A percentile compares a stretch with the other conserved stretches of the same genome.
These are phyloP conservation scores for Esteya vermicola DNA, from an alignment of 2,329 filamentous ascomycete species.

Conservation along the genomic window DNA sequence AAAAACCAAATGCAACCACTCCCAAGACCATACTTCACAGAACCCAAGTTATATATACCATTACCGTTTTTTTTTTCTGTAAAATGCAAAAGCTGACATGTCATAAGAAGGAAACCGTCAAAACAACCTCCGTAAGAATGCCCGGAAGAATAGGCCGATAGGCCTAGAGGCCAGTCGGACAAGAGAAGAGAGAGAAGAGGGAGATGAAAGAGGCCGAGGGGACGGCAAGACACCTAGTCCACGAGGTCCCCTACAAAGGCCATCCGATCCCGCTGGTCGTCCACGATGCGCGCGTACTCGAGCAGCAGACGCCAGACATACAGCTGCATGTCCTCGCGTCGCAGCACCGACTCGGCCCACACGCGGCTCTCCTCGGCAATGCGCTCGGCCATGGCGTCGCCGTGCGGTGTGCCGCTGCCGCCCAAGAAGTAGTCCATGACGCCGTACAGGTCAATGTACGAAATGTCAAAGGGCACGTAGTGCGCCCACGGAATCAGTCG, in stretches of 20 bases:
- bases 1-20: too few relatives aligned
- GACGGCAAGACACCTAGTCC: too few relatives aligned
- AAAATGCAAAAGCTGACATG: too few relatives aligned
- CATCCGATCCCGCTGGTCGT: slow-evolving; percentile 27
- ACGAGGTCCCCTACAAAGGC: slow-evolving; percentile 28
- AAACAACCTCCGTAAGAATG: too few relatives aligned
- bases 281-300: slow-evolving; percentile 38
- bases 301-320: slow-evolving; percentile 48
- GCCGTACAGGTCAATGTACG: slow-evolving; percentile 49
- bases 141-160: too few relatives aligned
- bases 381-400: slow-evolving; percentile 36
- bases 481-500: slow-evolving; percentile 56
- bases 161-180: too few relatives aligned
- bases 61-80: too few relatives aligned
- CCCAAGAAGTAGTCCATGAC: slow-evolving; percentile 52
- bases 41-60: too few relatives aligned
- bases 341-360: slow-evolving; percentile 47
- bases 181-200: too few relatives aligned
- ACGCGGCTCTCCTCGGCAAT: slow-evolving; percentile 46
- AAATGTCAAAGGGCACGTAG: slow-evolving; percentile 57
- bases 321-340: slow-evolving; percentile 51
- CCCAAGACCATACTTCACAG: too few relatives aligned
- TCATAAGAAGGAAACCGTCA: too few relatives aligned
- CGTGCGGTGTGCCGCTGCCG: not conserved
- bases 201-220: too few relatives aligned